Evolutionary conservation across 2,329 filamentous ascomycete species (phyloP).

Genomic region (Neonectria magnoliae): DNA sequence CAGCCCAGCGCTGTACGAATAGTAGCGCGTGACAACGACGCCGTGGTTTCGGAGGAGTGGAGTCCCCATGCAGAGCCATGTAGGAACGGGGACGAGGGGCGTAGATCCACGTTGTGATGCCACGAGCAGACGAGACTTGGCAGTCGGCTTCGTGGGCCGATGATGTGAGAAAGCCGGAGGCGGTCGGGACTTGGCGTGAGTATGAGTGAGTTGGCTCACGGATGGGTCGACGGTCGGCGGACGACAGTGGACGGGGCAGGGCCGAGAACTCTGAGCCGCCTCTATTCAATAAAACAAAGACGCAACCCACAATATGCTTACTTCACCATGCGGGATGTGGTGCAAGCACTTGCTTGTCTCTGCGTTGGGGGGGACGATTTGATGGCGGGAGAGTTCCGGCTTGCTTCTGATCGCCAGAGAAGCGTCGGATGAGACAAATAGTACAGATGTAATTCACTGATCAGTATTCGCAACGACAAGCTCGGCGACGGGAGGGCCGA

Average conservation of each 20-base stretch:
- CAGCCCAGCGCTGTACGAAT: neutral
- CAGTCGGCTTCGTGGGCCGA: constrained; percentile 39
- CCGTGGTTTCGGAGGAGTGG: constrained; percentile 37
- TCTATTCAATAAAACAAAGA: neutral
- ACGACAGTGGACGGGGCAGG: constrained; percentile 1
- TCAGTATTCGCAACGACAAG: neutral
- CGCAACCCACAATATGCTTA: constrained; percentile 13
- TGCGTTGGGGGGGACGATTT: neutral
- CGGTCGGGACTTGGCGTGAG: constrained; percentile 25
- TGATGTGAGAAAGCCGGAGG: constrained; percentile 26
- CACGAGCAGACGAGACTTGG: constrained; percentile 34
- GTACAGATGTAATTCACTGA: neutral
- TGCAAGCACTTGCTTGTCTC: constrained; percentile 17
- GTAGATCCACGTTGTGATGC: constrained; percentile 34
- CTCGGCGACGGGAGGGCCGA: constrained; percentile 9
- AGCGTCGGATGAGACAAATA: neutral
- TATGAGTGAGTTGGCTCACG: constrained; percentile 15
- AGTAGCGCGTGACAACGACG: constrained; percentile 12
- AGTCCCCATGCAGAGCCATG: constrained; percentile 22
- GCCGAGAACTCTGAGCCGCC: constrained; percentile 20
- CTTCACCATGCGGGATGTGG: constrained; percentile 25
- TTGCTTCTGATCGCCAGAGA: constrained; percentile 1
- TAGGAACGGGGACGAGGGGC: constrained; percentile 24
- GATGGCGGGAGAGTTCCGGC: constrained; percentile 15
- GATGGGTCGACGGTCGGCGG: constrained; percentile 17